Percentiles rank a stretch among this genome's conserved stretches.
Evolutionary conservation across 1,284 basidiomycete genomes (phyloP).

Genomic region (Tilletia setariae): DNA sequence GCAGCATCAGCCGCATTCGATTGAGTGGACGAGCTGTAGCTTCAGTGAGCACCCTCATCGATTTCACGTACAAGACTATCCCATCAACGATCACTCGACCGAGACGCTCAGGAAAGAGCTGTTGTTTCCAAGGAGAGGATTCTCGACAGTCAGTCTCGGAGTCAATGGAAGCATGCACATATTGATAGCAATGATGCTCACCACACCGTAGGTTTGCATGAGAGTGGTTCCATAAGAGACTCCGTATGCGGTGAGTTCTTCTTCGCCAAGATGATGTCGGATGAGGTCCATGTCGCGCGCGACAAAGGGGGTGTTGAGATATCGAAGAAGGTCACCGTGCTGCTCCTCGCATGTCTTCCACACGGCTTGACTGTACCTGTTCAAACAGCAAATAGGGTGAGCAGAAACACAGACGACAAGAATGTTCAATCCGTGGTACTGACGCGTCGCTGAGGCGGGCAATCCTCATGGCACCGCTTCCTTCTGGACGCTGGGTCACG

Average conservation of each 20-base stretch:
- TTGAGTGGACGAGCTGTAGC: no score
- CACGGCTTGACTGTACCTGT: constrained; percentile 20
- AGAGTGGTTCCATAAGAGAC: constrained; percentile 12
- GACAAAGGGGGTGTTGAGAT: constrained; percentile 29
- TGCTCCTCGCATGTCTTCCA: constrained; percentile 22
- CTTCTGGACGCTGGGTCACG: constrained; percentile 3
- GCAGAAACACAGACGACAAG: no score
- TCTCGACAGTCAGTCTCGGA: no score
- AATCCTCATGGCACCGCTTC: background rate
- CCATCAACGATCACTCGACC: constrained; percentile 29
- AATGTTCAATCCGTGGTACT: background rate
- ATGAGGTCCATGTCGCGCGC: constrained; percentile 30
- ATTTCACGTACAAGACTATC: constrained; percentile 27
- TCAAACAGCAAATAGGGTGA: no score
- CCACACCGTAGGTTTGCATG: background rate
- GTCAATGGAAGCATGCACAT: no score
- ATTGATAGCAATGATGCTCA: background rate
- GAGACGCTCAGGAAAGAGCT: constrained; percentile 25
- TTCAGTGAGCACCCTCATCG: no score
- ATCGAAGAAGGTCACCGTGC: constrained; percentile 21
- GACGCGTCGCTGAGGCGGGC: background rate
- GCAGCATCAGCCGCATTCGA: constrained; percentile 20
- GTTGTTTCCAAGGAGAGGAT: no score
- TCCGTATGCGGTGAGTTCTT: constrained; percentile 25
- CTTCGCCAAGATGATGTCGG: constrained; percentile 25